A percentile compares a stretch with the other conserved stretches of the same genome.
These are phyloP conservation scores for Vachellia pachyceras DNA, from an alignment of 306 rosid species.

Conservation along the genomic window DNA sequence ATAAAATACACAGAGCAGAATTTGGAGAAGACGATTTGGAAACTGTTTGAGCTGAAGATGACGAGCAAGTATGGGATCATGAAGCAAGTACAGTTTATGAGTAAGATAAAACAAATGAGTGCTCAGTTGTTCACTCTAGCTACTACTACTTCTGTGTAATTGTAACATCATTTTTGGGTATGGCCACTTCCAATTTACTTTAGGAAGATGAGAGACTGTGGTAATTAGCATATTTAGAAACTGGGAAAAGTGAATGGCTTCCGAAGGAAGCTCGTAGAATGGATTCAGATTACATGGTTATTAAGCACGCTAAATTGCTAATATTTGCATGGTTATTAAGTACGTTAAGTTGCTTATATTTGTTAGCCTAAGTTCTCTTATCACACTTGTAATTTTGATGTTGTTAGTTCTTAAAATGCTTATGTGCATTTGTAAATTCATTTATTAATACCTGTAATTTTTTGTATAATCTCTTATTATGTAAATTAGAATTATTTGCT, in stretches of 20 bases:
- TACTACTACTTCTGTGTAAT: slow-evolving; percentile 47
- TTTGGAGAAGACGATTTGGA: slow-evolving; percentile 65
- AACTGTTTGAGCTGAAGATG: slow-evolving; percentile 62
- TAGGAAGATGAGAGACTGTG: slow-evolving; percentile 16
- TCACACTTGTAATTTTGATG: no score
- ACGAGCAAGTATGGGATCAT: slow-evolving; percentile 39
- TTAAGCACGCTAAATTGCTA: no score
- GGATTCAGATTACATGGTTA: no score
- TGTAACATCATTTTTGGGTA: not conserved
- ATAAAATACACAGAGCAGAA: slow-evolving; percentile 55
- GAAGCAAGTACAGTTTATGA: slow-evolving; percentile 49
- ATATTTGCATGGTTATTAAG: no score
- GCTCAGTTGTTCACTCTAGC: slow-evolving; percentile 55
- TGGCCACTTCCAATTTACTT: slow-evolving; percentile 28
- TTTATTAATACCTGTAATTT: no score
- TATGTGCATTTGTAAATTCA: no score
- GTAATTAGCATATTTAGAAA: not conserved
- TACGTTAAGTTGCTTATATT: no score
- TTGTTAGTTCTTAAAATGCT: no score
- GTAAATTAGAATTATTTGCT: no score
- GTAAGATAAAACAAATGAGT: slow-evolving; percentile 54
- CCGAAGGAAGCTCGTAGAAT: not conserved
- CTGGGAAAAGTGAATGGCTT: not conserved
- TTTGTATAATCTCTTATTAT: no score
- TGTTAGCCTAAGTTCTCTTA: no score